Conservation (phyloP, 2,329 filamentous ascomycete species). For the Venturia carpophila region DNA sequence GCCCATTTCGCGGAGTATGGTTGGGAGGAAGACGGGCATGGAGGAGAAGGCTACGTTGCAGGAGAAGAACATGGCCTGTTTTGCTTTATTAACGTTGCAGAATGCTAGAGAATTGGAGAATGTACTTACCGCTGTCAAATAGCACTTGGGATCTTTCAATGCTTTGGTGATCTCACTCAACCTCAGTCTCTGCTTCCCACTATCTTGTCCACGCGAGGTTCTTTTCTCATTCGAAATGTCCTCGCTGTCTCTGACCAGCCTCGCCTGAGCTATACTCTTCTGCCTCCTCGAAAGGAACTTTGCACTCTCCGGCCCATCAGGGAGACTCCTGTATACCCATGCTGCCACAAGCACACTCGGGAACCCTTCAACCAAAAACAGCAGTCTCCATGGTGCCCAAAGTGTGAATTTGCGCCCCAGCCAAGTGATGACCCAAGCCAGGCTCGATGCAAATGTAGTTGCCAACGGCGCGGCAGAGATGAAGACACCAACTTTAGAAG, state of each 20-base stretch:
- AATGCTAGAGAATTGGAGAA: slow-evolving; percentile 12
- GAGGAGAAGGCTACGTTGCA: slow-evolving; percentile 84
- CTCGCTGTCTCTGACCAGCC: slow-evolving; percentile 28
- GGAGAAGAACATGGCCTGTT: slow-evolving; percentile 67
- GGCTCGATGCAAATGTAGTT: slow-evolving; percentile 62
- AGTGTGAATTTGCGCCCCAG: slow-evolving; percentile 58
- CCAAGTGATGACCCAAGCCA: slow-evolving; percentile 72
- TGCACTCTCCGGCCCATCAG: slow-evolving; percentile 56
- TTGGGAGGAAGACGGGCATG: slow-evolving; percentile 79
- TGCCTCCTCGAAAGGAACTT: slow-evolving; percentile 37
- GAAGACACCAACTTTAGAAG: slow-evolving; percentile 77
- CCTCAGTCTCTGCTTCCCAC: slow-evolving; percentile 37
- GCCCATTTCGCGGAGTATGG: slow-evolving; percentile 69
- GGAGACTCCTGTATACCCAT: slow-evolving; percentile 65
- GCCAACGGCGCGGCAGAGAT: slow-evolving; percentile 63
- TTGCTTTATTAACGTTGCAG: background rate
- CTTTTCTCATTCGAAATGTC: slow-evolving; percentile 23
- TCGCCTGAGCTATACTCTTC: slow-evolving; percentile 56
- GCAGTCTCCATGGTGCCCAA: slow-evolving; percentile 67
- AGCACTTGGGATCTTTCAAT: slow-evolving; percentile 59
- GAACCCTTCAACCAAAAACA: slow-evolving; percentile 80
- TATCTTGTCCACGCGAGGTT: slow-evolving; percentile 16
- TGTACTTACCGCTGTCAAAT: slow-evolving; percentile 56
- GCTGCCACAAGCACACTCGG: slow-evolving; percentile 70
- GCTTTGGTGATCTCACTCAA: slow-evolving; percentile 51